phyloP scores from a whole-genome alignment of 352 stramenopile genomes.

The Phytopythium delawarense region DNA sequence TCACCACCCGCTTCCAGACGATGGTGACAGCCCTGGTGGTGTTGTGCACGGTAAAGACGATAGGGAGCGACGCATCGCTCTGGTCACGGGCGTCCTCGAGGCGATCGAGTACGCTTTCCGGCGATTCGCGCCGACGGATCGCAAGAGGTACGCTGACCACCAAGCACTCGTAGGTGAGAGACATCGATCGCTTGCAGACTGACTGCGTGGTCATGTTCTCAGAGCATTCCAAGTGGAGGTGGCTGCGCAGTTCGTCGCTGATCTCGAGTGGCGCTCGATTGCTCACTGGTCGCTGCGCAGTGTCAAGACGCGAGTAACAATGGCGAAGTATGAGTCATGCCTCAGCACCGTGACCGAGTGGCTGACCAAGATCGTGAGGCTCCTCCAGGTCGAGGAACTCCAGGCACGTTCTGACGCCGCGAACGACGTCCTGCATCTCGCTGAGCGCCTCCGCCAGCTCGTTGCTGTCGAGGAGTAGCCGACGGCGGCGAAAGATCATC shows the following conservation, averaged over 20 bases:
- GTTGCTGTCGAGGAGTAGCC: neutral
- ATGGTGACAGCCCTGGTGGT: neutral
- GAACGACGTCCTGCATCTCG: conserved; percentile 27
- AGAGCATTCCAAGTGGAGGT: conserved; percentile 56
- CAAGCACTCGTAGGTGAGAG: neutral
- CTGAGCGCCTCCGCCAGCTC: conserved; percentile 12
- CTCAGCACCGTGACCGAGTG: conserved; percentile 20
- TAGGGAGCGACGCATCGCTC: neutral
- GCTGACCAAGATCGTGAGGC: conserved; percentile 51
- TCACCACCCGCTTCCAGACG: conserved; percentile 7
- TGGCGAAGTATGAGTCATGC: conserved; percentile 2
- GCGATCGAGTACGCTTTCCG: conserved; percentile 59
- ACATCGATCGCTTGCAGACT: neutral
- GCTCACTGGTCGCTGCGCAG: neutral
- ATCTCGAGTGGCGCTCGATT: conserved; percentile 43
- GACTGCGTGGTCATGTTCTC: neutral
- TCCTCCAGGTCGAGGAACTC: conserved; percentile 45
- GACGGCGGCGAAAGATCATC: neutral
- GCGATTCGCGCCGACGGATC: conserved; percentile 33
- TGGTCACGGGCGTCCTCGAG: conserved; percentile 33
- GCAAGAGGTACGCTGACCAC: conserved; percentile 25
- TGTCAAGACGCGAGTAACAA: neutral
- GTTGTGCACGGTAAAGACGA: neutral
- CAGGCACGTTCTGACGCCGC: conserved; percentile 7
- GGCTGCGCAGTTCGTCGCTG: conserved; percentile 36